Conservation (phyloP, 306 rosid species). For the Argentina anserina region DNA sequence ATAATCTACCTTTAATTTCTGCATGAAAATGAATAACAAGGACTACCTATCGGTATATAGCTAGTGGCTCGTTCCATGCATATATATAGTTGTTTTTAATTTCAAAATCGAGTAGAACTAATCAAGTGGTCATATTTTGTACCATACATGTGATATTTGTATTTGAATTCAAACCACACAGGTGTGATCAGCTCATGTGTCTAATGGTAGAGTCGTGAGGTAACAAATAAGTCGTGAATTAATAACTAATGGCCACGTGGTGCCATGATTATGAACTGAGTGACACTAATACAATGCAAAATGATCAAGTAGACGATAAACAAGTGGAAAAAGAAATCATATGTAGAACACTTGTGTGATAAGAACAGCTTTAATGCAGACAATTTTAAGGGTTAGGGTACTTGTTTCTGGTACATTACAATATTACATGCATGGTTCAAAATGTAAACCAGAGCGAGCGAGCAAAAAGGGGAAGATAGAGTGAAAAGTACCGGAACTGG, state of each 20-base stretch:
- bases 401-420: not conserved
- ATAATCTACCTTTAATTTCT: not conserved
- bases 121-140: not conserved
- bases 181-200: conserved; percentile 24
- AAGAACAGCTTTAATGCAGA: not conserved
- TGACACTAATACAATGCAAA: conserved; percentile 5
- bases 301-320: not conserved
- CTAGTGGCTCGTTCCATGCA: not conserved
- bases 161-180: conserved; percentile 45
- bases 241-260: conserved; percentile 13
- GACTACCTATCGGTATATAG: not conserved
- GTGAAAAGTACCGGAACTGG: conserved; percentile 56
- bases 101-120: not conserved
- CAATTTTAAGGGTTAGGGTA: not conserved
- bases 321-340: not conserved
- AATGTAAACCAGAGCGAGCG: not conserved
- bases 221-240: not conserved
- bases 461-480: not conserved
- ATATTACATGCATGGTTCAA: not conserved
- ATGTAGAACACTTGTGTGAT: not conserved
- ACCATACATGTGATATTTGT: conserved; percentile 17
- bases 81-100: not conserved
- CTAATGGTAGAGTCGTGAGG: not conserved
- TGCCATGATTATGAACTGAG: not conserved
- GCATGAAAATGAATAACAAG: not conserved